Evolutionary conservation across 306 rosid species (phyloP), one percentile per base, ranked within the genome.

Genomic region (Prunus campanulata): DNA sequence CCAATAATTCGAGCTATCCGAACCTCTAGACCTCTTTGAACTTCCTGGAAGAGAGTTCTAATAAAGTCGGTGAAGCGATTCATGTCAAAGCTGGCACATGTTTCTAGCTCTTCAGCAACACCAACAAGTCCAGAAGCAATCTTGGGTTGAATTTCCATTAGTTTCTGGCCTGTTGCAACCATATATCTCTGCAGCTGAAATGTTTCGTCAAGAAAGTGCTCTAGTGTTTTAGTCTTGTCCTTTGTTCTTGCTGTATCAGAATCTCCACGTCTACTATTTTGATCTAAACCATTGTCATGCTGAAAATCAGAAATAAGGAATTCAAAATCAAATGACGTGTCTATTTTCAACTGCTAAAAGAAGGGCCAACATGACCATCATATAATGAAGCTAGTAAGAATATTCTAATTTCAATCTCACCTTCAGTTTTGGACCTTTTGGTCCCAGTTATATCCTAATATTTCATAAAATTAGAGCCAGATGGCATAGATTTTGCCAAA

Each of bases 21-120:
- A 82, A 92, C 92, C 80, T 92, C 97, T 15, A 95, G 86, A 60
- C 99, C 99, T 85, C 91, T 92, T 75, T 95, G 99, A 50, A 92
- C 96, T 83, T 95, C 93, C 59, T 90, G 93, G 75, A 90, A 87
- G 76, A 92, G 82, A n/a, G 88, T 86, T 48, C 76, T 88, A 66
- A 88, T 80, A 32, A 89, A 84, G 49, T 87, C 91, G 18, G 91
- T 87, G 79, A 95, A 92, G 39, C 97, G 80, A 46, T 83, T 90
- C 88, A 89, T 83, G 87, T 92, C 97, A 15, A 90, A 89, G 66
- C 92, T 89, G 8, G 82, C 81, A n/a, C 84, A 86, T 82, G 87
- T 87, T 18, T 82, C 85, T 84, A 90, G 85, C 85, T 89, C 92
- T 75, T 89, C 89, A 3, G 90, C 87, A n/a, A 88, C 82, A 32